Evolutionary conservation across 148 eudicot genomes (phyloP), one percentile per base, ranked within the genome.

Genomic region (Pharnaceum exiguum): DNA sequence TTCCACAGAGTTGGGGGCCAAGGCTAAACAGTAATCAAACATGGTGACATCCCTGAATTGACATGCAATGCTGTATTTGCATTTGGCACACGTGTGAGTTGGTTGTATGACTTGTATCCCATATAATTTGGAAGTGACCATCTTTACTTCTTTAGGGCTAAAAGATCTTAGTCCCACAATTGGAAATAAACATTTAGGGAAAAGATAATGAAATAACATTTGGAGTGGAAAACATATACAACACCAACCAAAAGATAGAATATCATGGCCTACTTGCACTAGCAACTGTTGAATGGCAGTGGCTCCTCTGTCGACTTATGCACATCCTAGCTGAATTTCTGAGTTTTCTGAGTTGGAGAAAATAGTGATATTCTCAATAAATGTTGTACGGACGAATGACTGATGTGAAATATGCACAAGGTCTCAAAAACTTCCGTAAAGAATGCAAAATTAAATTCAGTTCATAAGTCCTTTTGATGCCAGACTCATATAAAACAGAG

Each of bases 1-100:
- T 30, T 32, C 27, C 23, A n/a, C 1, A n/a, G 21, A 1, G 3
- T 45, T 30, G 49, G 31, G 67, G 67, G 67, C 30, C 55, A 56
- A 62, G 62, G 55, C 1, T 16, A 18, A 54, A 61, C 73, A 61
- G 67, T 28, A 29, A 54, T 6, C 37, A 51, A 60, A 4, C 25
- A 46, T 37, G 26, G 36, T n/a, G 62, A 28, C 25, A 12, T 27
- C 0, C 10, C 10, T 59, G n/a, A 44, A 33, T 45, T 46, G 61
- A 33, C 60, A 39, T 19, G 24, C 12, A 31, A 44, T 43, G 15
- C 50, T 44, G 21, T 17, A 61, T 18, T 38, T 44, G 18, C 9
- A 24, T 8, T 26, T 58, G 69, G n/a, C n/a, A n/a, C 75, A 71
- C 75, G 75, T 71, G 75, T 64, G 69, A 24, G 46, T 63, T 47